These are phyloP conservation scores for Metarhizium rileyi DNA, from an alignment of 2,329 filamentous ascomycete genomes.

Conservation along the genomic window DNA sequence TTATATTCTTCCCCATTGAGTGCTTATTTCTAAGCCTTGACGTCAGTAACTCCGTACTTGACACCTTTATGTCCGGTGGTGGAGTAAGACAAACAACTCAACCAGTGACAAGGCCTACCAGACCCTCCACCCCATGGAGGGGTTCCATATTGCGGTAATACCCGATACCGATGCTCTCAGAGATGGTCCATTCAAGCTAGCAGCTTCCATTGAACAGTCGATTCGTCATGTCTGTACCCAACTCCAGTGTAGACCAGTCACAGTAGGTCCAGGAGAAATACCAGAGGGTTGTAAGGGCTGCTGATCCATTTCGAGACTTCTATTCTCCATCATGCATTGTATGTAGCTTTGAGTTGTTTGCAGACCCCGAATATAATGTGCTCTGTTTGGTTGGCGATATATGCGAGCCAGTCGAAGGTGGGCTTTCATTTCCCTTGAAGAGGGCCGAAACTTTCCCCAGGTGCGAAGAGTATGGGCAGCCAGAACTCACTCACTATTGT, in stretches of 20 bases:
- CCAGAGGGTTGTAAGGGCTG: not conserved
- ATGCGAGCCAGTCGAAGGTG: not conserved
- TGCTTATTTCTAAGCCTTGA: not conserved
- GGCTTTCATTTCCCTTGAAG: not conserved
- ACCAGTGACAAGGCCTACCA: too few species aligned
- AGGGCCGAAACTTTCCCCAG: not conserved
- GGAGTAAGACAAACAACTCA: too few species aligned
- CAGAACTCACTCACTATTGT: too few species aligned
- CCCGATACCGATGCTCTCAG: not conserved
- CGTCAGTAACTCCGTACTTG: not conserved
- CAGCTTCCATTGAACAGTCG: not conserved
- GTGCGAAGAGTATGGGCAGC: not conserved
- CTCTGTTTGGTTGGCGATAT: not conserved
- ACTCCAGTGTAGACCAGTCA: not conserved
- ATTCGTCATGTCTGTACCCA: not conserved
- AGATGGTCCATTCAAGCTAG: not conserved
- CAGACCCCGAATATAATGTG: not conserved
- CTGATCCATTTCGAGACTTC: too few species aligned
- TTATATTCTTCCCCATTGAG: not conserved
- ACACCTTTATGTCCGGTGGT: not conserved
- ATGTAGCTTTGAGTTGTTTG: too few species aligned
- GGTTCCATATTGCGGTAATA: too few species aligned
- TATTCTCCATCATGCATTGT: not conserved
- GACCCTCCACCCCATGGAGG: too few species aligned
- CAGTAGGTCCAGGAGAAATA: not conserved